phyloP scores from a whole-genome alignment of 768 basidiomycete species.

The Suillus variegatus region DNA sequence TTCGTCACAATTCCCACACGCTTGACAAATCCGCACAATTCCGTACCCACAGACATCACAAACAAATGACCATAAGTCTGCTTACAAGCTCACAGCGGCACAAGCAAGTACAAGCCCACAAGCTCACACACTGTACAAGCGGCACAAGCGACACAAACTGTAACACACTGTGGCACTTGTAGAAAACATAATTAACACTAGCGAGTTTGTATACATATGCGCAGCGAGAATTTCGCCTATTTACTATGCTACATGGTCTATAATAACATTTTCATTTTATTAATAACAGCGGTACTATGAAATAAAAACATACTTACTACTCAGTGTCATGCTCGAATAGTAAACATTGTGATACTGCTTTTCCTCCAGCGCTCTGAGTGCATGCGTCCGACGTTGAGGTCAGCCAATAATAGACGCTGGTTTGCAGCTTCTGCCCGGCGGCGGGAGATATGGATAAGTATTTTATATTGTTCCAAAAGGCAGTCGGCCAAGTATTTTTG shows the following conservation, averaged over 20 bases:
- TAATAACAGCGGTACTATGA: too few species aligned
- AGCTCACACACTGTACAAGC: neutral
- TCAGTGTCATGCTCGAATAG: too few species aligned
- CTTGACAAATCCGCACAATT: neutral
- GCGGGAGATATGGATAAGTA: neutral
- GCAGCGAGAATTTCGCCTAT: too few species aligned
- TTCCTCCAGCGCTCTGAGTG: neutral
- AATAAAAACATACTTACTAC: too few species aligned
- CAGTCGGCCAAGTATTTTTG: neutral
- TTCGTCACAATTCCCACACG: neutral
- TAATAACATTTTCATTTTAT: too few species aligned
- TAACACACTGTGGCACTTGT: too few species aligned
- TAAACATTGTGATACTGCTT: neutral
- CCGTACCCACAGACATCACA: neutral
- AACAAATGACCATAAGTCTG: neutral
- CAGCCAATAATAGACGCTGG: neutral
- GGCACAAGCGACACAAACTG: too few species aligned
- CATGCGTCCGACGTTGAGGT: neutral
- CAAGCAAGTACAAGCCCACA: neutral
- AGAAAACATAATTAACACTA: too few species aligned
- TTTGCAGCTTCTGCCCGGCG: neutral
- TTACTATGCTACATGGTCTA: too few species aligned
- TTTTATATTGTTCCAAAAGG: neutral
- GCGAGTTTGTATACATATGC: too few species aligned
- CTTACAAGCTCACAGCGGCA: neutral